Conservation (phyloP, 2,329 filamentous ascomycete species). For the Triangularia setosa region DNA sequence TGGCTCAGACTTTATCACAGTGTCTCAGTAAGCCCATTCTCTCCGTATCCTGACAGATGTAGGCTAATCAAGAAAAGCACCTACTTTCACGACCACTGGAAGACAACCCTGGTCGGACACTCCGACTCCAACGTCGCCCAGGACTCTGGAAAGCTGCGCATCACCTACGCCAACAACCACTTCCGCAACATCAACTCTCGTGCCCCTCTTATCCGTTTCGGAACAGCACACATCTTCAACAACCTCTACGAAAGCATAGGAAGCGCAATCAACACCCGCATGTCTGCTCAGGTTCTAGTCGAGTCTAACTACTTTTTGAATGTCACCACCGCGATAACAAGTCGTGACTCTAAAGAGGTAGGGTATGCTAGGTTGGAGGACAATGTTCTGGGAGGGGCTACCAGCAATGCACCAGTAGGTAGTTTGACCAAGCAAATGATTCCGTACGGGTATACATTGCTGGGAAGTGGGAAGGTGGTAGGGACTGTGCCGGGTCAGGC, state of each 20-base stretch:
- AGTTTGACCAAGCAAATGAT: not conserved
- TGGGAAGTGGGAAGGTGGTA: not conserved
- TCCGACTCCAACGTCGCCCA: constrained; percentile 54
- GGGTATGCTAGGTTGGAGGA: constrained; percentile 38
- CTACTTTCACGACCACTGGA: constrained; percentile 43
- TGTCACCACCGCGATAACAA: constrained; percentile 36
- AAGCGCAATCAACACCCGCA: constrained; percentile 53
- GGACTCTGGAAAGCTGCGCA: constrained; percentile 57
- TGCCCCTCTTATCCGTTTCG: constrained; percentile 61
- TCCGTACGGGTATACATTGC: not conserved
- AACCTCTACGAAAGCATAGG: constrained; percentile 30
- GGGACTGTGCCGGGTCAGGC: not conserved
- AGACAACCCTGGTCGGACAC: constrained; percentile 58
- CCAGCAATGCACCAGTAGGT: constrained; percentile 47
- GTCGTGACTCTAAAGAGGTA: constrained; percentile 38
- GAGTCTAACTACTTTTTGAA: constrained; percentile 51
- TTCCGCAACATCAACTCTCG: constrained; percentile 63
- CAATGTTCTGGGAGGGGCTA: constrained; percentile 41
- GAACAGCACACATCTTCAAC: constrained; percentile 54
- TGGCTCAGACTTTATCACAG: constrained; percentile 57
- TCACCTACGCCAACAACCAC: constrained; percentile 66
- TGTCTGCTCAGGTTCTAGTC: constrained; percentile 55
- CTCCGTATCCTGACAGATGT: not conserved
- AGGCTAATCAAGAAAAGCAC: constrained; percentile 14
- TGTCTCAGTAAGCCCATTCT: constrained; percentile 33